Conservation (phyloP, 805 yeast genomes). For the Myxozyma lipomycoides region DNA sequence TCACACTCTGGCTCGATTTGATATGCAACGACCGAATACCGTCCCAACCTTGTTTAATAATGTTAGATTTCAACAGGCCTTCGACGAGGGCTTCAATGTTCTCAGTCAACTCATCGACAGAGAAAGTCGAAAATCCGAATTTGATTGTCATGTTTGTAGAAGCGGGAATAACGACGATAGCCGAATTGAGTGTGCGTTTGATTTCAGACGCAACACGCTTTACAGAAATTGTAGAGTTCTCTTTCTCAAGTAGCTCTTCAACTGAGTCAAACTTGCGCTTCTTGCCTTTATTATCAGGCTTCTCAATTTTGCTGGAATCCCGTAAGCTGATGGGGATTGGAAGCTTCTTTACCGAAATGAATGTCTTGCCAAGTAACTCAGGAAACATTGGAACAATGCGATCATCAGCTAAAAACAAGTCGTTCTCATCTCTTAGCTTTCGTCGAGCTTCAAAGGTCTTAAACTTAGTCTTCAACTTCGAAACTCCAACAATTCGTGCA, state of each 20-base stretch:
- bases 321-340: conserved; percentile 61
- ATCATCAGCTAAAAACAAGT: conserved; percentile 81
- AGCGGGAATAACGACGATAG: conserved; percentile 65
- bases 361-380: conserved; percentile 72
- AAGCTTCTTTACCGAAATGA: conserved; percentile 58
- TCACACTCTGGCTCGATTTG: conserved; percentile 72
- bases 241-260: conserved; percentile 24
- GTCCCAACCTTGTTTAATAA: conserved; percentile 34
- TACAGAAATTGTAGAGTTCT: conserved; percentile 44
- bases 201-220: conserved; percentile 57
- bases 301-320: conserved; percentile 7
- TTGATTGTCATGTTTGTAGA: conserved; percentile 64
- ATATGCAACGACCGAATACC: conserved; percentile 46
- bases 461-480: conserved; percentile 76
- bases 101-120: conserved; percentile 50
- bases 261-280: conserved; percentile 1
- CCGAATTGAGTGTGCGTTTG: conserved; percentile 52
- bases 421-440: conserved; percentile 62
- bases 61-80: conserved; percentile 23
- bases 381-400: conserved; percentile 77
- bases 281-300: conserved; percentile 17
- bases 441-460: conserved; percentile 87
- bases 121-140: conserved; percentile 53
- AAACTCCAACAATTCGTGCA: conserved; percentile 58
- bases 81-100: conserved; percentile 57